phyloP scores from a whole-genome alignment of 2,329 filamentous ascomycete genomes.

The Fonsecaea pedrosoi region DNA sequence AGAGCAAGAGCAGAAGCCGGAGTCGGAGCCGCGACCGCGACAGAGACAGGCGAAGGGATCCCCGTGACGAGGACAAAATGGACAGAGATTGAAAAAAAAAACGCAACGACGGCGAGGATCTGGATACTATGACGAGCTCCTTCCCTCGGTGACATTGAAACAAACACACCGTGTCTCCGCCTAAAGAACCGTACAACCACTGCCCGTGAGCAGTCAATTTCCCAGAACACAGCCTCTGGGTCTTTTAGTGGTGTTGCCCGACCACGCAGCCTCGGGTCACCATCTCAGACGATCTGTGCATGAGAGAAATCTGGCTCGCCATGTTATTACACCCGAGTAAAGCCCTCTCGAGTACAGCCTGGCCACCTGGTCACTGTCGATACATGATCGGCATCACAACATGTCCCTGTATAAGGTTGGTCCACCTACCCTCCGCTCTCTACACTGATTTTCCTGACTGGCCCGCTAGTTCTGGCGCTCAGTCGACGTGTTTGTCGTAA shows the following conservation, averaged over 20 bases:
- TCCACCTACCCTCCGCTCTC: background rate
- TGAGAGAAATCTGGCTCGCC: background rate
- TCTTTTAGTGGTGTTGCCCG: background rate
- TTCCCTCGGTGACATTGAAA: background rate
- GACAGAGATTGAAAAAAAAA: constrained; percentile 28
- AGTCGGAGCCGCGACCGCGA: constrained; percentile 49
- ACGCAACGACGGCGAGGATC: no score
- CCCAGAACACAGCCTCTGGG: background rate
- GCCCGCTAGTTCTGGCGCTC: background rate
- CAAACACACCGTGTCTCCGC: background rate
- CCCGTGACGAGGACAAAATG: constrained; percentile 33
- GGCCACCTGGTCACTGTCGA: background rate
- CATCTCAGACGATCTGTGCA: background rate
- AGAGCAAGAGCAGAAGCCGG: constrained; percentile 48
- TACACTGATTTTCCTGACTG: background rate
- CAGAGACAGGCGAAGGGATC: constrained; percentile 18
- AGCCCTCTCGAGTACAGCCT: background rate
- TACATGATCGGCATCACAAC: constrained; percentile 5
- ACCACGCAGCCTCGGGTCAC: background rate
- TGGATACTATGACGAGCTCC: no score
- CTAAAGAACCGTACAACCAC: background rate
- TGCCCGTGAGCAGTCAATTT: no score
- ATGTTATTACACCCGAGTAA: background rate
- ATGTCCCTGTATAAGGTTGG: background rate
- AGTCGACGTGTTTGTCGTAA: background rate